Evolutionary conservation across 495 filamentous ascomycete genomes (phyloP), one percentile per base, ranked within the genome.

Genomic region (Podospora fimiseda): DNA sequence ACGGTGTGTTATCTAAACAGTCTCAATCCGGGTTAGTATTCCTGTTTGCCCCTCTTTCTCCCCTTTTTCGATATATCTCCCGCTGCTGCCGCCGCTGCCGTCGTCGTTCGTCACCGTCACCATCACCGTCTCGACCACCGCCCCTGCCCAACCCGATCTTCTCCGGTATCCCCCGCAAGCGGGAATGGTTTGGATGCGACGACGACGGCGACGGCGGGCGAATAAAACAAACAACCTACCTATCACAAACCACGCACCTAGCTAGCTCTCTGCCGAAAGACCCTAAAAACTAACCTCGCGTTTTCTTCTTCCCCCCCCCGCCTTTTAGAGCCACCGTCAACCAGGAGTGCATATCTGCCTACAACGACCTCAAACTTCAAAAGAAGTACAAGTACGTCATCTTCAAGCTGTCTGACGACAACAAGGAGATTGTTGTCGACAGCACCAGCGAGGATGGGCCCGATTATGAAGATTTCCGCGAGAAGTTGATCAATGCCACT

Each of bases 401-500:
- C 83, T 97, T 84, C 87, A 95, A 95, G 80, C 85, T 98, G 65
- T 80, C 86, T 58, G 89, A 95, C 72, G 82, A 96, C 80, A 87
- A 87, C 83, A 93, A 87, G 72, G 70, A 86, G 62, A 90, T 96
- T 66, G 86, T 87, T 41, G 81, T 96, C 61, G 88, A 94, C 59
- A 78, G 81, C 55, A 82, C 83, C 51, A 74, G 76, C 43, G 74
- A 79, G 21, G 69, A 77, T 41, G 52, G 49, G 59, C 66, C 66
- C 18, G 77, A 84, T 62, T 91, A 86, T 74, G 86, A 90, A 39
- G 72, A 66, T 53, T 95, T 95, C 80, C 87, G 87, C 59, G 72
- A 83, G 64, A 87, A 86, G 80, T 84, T 95, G 51, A 67, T 86
- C 56, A 79, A 78, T 51, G 85, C 88, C 55, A 74, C 67, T 53